phyloP scores from a whole-genome alignment of 192 early-diverging fungal genomes.

The Mycoemilia scoparia region DNA sequence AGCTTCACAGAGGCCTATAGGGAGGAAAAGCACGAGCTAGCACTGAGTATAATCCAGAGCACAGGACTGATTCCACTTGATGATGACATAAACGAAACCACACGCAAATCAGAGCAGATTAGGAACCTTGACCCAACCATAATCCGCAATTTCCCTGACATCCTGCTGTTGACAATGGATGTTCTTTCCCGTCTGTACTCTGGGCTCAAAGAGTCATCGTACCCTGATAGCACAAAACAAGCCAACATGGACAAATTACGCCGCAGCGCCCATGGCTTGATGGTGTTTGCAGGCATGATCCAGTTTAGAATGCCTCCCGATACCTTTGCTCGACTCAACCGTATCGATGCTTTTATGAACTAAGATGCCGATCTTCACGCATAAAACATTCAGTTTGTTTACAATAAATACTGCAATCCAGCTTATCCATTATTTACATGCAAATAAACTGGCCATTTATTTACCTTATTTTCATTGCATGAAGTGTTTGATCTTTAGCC shows the following conservation, averaged over 20 bases:
- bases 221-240: constrained; percentile 19
- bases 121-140: constrained; percentile 43
- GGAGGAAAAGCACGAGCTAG: constrained; percentile 35
- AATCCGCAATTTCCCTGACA: constrained; percentile 51
- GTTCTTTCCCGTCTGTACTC: constrained; percentile 40
- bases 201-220: constrained; percentile 34
- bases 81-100: constrained; percentile 33
- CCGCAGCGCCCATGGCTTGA: constrained; percentile 43
- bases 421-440: too few species aligned
- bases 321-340: constrained; percentile 56
- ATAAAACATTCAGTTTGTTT: too few species aligned
- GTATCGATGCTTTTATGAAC: constrained; percentile 46
- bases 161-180: constrained; percentile 57
- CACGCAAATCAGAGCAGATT: constrained; percentile 48
- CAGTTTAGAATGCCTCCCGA: constrained; percentile 74
- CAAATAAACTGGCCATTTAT: too few species aligned
- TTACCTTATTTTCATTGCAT: too few species aligned
- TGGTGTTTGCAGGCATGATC: constrained; percentile 69
- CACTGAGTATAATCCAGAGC: constrained; percentile 35
- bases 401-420: too few species aligned
- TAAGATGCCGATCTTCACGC: too few species aligned
- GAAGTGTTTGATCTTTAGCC: too few species aligned
- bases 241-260: constrained; percentile 33
- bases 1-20: constrained; percentile 38
- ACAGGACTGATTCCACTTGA: constrained; percentile 46